These are phyloP conservation scores for Thoreauomyces humboldtii DNA, from an alignment of 192 early-diverging fungal genomes.

Conservation along the genomic window DNA sequence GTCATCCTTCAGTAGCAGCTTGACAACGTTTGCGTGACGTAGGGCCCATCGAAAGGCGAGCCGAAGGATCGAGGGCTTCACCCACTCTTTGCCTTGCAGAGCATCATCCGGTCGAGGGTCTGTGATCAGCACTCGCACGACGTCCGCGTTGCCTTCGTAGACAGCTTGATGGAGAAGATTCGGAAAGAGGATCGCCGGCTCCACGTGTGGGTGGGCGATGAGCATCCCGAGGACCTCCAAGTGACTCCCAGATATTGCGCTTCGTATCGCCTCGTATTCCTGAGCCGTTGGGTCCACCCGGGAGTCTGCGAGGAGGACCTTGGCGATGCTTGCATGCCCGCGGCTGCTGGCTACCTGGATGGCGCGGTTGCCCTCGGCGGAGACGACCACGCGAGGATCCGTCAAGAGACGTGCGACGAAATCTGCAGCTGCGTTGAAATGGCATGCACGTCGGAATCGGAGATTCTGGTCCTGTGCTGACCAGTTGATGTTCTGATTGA, in stretches of 20 bases:
- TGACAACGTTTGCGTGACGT: neutral
- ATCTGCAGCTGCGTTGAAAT: no score
- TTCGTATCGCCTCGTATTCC: neutral
- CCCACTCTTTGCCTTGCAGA: no score
- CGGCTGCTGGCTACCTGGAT: neutral
- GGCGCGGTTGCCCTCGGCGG: neutral
- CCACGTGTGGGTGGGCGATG: neutral
- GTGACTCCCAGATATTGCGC: neutral
- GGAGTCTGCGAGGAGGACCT: neutral
- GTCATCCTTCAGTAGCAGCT: neutral
- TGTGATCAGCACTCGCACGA: no score
- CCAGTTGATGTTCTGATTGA: no score
- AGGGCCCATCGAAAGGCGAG: neutral
- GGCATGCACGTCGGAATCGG: no score
- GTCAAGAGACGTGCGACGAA: neutral
- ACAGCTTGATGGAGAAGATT: neutral
- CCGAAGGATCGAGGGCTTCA: no score
- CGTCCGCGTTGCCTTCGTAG: no score
- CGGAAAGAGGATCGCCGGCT: neutral
- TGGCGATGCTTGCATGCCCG: neutral
- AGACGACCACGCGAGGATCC: neutral
- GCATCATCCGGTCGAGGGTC: no score
- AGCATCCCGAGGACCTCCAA: neutral
- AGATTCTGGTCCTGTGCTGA: no score
- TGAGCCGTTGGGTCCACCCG: neutral